Evolutionary conservation across 2,329 filamentous ascomycete species (phyloP), one percentile per base, ranked within the genome.

Genomic region (Neonectria ditissima): DNA sequence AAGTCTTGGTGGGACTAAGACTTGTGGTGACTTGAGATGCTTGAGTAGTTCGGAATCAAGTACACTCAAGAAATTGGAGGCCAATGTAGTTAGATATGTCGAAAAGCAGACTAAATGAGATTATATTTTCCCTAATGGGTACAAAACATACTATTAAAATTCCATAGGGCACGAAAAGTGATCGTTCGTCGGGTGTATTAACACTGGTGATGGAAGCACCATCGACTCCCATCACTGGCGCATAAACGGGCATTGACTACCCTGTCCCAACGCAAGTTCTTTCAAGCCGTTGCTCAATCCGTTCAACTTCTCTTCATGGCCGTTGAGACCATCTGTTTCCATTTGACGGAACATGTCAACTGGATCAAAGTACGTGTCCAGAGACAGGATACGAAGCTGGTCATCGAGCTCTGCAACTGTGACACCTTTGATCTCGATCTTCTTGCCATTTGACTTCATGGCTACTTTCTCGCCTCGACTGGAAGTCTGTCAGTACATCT

Each of bases 291-390:
- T 37, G 14, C 8, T 37, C 14, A 14, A 14, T 37, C n/a, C 34
- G 5, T 6, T n/a, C 14, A 8, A 14, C 6, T 37, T n/a, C 6
- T 30, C 28, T 30, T 30, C 28, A 30, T 26, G 4, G 24, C 6
- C 6, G 24, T 26, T 26, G 24, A 6, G 24, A 26, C 5, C 34
- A 3, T 37, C 34, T 7, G 16, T 16, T n/a, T 57, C 60, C 55
- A 91, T 90, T 78, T 91, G 88, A 5, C 87, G 80, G 73, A 91
- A 91, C 87, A 91, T 89, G 43, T 88, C 84, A 73, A 89, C 77
- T 0, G 89, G 87, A 70, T 91, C 89, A 68, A 89, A 90, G 83
- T 87, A 91, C 0, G 87, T 88, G 64, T 90, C 86, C 4, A 91
- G 80, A 18, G 79, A 80, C 67, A 86, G 81, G 2, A 91, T 76